Conservation (phyloP, 2,329 filamentous ascomycete species). For the Diatrype stigma region DNA sequence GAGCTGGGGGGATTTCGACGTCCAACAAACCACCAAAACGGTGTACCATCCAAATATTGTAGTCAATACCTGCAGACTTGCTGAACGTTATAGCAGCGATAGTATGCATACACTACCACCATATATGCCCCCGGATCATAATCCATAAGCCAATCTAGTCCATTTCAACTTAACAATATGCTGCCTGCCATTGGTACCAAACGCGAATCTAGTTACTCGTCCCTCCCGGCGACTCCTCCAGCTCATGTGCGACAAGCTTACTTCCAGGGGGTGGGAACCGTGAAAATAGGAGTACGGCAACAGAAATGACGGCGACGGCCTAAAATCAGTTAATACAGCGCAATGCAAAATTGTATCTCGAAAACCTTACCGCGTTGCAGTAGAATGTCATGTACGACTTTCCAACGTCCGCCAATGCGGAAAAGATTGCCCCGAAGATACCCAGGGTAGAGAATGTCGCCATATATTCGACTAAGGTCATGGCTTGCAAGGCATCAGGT, state of each 20-base stretch:
- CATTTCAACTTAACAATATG: too few relatives aligned
- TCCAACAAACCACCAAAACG: too few relatives aligned
- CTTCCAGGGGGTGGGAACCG: constrained; percentile 17
- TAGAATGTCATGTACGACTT: constrained; percentile 22
- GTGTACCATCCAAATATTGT: too few relatives aligned
- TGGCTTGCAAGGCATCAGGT: constrained; percentile 20
- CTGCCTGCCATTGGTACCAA: too few relatives aligned
- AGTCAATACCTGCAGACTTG: too few relatives aligned
- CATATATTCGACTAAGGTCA: constrained; percentile 19
- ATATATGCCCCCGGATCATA: too few relatives aligned
- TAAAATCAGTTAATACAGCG: constrained; percentile 3
- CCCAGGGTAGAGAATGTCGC: constrained; percentile 18
- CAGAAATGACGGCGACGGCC: constrained; percentile 17
- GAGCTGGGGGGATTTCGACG: too few relatives aligned
- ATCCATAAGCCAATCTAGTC: too few relatives aligned
- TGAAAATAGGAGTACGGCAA: constrained; percentile 16
- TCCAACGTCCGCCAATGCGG: constrained; percentile 14
- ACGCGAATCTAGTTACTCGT: too few relatives aligned
- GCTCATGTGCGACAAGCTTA: constrained; percentile 7
- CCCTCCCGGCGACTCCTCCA: too few relatives aligned
- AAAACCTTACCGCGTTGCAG: constrained; percentile 16
- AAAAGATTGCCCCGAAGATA: constrained; percentile 22
- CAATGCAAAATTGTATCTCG: background rate
- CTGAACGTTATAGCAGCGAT: too few relatives aligned
- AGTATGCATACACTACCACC: too few relatives aligned